Conservation (phyloP, 208 protist genomes). For the Trypanosoma avium region DNA sequence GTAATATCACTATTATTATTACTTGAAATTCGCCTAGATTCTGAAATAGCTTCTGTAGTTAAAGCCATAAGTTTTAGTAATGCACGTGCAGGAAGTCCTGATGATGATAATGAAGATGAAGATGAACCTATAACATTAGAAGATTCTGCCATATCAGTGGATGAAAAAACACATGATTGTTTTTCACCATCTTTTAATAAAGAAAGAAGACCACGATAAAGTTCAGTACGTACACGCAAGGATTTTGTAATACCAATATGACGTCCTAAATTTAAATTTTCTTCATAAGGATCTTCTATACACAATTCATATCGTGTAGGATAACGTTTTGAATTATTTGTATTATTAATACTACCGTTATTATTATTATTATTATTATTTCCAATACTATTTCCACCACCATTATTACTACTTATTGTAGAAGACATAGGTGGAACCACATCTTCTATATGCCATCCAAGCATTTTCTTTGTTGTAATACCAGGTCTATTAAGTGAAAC, state of each 20-base stretch:
- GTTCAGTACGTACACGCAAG: slow-evolving; percentile 78
- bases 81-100: slow-evolving; percentile 22
- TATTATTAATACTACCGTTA: slow-evolving; percentile 10
- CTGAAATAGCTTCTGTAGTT: slow-evolving; percentile 20
- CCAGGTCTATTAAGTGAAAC: slow-evolving; percentile 82
- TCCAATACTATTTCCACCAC: slow-evolving; percentile 1
- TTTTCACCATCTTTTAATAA: slow-evolving; percentile 70
- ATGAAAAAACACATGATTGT: slow-evolving; percentile 74
- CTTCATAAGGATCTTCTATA: slow-evolving; percentile 92
- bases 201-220: slow-evolving; percentile 74
- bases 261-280: slow-evolving; percentile 82
- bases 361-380: slow-evolving; percentile 17
- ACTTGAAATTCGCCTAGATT: not conserved
- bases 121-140: not conserved
- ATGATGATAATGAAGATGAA: too few species aligned
- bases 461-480: slow-evolving; percentile 72
- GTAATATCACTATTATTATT: not conserved
- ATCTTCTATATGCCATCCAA: slow-evolving; percentile 82
- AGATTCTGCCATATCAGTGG: slow-evolving; percentile 19
- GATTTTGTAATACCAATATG: slow-evolving; percentile 88
- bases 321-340: slow-evolving; percentile 30
- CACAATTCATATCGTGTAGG: slow-evolving; percentile 76
- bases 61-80: slow-evolving; percentile 28
- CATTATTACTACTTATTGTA: not conserved
- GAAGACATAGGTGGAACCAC: slow-evolving; percentile 19